These are phyloP conservation scores for Plasmodium coatneyi DNA, from an alignment of 169 alveolate genomes.

Conservation along the genomic window DNA sequence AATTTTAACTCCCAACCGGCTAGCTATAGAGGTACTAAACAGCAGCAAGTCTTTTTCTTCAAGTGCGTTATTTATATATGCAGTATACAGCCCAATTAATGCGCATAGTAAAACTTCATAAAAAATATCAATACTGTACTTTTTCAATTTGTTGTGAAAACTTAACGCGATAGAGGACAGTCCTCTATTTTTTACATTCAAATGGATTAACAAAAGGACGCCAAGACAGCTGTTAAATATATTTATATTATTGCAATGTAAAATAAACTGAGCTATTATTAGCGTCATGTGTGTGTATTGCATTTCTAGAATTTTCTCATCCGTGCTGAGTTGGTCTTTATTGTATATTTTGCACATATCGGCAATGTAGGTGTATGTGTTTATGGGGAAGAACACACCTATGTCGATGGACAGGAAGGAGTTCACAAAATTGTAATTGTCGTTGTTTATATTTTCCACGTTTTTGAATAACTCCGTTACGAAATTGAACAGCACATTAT, in stretches of 20 bases:
- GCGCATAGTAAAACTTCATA: constrained; percentile 71
- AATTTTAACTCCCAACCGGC: constrained; percentile 72
- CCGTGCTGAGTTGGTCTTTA: constrained; percentile 48
- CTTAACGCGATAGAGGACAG: constrained; percentile 63
- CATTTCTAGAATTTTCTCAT: constrained; percentile 61
- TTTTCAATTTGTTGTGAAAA: constrained; percentile 71
- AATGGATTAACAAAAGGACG: constrained; percentile 63
- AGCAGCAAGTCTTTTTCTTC: constrained; percentile 72
- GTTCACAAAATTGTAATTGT: constrained; percentile 70
- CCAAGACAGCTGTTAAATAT: constrained; percentile 73
- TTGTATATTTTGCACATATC: constrained; percentile 77
- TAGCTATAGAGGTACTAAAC: constrained; percentile 71
- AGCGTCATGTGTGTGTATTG: constrained; percentile 74
- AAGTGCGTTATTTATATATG: constrained; percentile 57
- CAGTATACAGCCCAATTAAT: constrained; percentile 72
- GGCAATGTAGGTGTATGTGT: constrained; percentile 69
- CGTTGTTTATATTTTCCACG: constrained; percentile 75
- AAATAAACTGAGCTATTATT: constrained; percentile 74
- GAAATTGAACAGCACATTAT: constrained; percentile 62
- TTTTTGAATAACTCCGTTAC: constrained; percentile 72
- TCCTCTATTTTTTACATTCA: constrained; percentile 72
- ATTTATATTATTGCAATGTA: constrained; percentile 68
- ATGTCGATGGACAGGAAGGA: constrained; percentile 71
- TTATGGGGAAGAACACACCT: constrained; percentile 65
- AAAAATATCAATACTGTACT: constrained; percentile 53